Percentiles rank a stretch among this genome's conserved stretches.
phyloP scores from a whole-genome alignment of 495 filamentous ascomycete genomes.

The Evansstolkia leycettana region DNA sequence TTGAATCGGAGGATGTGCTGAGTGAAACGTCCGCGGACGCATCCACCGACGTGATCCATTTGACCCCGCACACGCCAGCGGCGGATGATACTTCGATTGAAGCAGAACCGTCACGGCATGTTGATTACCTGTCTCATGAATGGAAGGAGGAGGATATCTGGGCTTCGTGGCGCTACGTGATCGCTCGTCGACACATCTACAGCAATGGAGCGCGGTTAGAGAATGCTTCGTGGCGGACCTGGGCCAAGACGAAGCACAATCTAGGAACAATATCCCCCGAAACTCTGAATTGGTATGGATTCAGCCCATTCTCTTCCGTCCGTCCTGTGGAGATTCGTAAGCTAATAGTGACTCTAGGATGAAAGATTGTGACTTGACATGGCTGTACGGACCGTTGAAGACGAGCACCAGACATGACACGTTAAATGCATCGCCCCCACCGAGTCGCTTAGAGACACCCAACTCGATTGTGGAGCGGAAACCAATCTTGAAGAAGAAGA shows the following conservation, averaged over 20 bases:
- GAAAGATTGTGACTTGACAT: slow-evolving; percentile 95
- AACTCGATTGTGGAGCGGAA: slow-evolving; percentile 78
- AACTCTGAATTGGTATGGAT: slow-evolving; percentile 70
- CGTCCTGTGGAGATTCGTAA: slow-evolving; percentile 1
- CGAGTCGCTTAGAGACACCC: slow-evolving; percentile 57
- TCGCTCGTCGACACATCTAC: slow-evolving; percentile 62
- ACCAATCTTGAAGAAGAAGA: slow-evolving; percentile 92
- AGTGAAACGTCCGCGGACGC: slow-evolving; percentile 15
- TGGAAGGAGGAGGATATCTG: slow-evolving; percentile 98
- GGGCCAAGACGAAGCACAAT: slow-evolving; percentile 80
- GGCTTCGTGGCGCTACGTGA: slow-evolving; percentile 91
- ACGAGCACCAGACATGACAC: slow-evolving; percentile 38
- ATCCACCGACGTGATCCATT: slow-evolving; percentile 3
- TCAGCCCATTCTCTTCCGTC: background rate
- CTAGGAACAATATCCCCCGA: slow-evolving; percentile 80
- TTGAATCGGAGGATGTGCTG: slow-evolving; percentile 6
- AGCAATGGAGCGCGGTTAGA: slow-evolving; percentile 73
- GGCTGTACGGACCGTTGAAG: slow-evolving; percentile 91
- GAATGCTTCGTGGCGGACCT: slow-evolving; percentile 97
- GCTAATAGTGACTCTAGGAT: slow-evolving; percentile 43
- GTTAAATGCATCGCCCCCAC: slow-evolving; percentile 38
- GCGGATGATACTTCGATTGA: slow-evolving; percentile 76
- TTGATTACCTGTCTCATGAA: slow-evolving; percentile 91
- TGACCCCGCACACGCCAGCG: slow-evolving; percentile 26
- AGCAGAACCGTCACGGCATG: slow-evolving; percentile 73